A percentile compares a stretch with the other conserved stretches of the same genome.
Conservation (phyloP, 2,329 filamentous ascomycete species). For the Cladophialophora chaetospira region DNA sequence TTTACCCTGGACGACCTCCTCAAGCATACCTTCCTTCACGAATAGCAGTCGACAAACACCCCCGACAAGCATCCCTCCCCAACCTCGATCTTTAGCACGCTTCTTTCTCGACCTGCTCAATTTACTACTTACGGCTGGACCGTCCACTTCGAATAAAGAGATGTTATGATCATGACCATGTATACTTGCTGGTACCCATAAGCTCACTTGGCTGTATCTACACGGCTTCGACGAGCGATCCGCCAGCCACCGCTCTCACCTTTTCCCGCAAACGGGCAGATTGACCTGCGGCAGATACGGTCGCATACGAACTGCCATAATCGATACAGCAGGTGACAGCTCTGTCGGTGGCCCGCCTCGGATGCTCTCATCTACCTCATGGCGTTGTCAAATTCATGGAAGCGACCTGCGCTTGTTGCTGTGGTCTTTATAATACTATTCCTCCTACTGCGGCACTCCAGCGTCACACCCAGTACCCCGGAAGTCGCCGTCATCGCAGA, state of each 20-base stretch:
- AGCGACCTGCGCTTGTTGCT: slow-evolving; percentile 55
- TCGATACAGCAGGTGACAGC: not conserved
- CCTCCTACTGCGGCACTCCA: slow-evolving; percentile 67
- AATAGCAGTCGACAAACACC: not conserved
- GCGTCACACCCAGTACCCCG: slow-evolving; percentile 53
- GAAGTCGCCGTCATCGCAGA: slow-evolving; percentile 33
- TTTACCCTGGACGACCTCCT: not conserved
- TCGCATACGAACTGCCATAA: not conserved
- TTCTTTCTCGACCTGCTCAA: not conserved
- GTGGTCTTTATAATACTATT: slow-evolving; percentile 69
- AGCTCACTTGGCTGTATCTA: not conserved
- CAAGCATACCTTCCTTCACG: not conserved
- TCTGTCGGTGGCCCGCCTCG: not conserved
- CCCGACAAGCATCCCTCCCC: not conserved
- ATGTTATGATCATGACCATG: slow-evolving; percentile 9
- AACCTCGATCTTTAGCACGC: not conserved
- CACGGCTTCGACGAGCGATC: not conserved
- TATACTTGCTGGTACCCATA: not conserved
- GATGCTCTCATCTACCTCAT: not conserved
- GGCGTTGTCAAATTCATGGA: slow-evolving; percentile 11
- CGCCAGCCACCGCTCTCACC: not conserved
- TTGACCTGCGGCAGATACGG: not conserved
- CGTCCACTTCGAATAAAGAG: not conserved
- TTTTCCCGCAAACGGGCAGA: not conserved
- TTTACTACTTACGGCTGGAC: slow-evolving; percentile 9